Evolutionary conservation across 1,284 basidiomycete genomes (phyloP).

Genomic region (Rhodotorula mucilaginosa): DNA sequence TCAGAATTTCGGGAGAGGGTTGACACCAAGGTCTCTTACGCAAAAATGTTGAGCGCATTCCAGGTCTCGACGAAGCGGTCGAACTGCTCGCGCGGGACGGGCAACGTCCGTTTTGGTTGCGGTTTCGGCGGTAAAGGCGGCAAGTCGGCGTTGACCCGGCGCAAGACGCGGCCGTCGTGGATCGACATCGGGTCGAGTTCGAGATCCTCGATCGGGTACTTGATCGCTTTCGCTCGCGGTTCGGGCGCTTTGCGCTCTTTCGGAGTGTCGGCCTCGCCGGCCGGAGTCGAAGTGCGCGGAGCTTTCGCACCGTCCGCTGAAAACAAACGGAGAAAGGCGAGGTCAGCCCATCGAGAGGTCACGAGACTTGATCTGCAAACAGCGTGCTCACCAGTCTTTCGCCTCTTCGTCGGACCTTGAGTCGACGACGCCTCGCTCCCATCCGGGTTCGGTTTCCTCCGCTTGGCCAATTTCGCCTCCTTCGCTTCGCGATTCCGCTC

Average conservation of each 20-base stretch:
- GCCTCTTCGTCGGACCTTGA: constrained; percentile 68
- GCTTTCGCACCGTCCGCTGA: background rate
- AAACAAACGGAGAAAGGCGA: background rate
- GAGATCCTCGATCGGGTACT: constrained; percentile 60
- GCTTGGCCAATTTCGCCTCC: constrained; percentile 64
- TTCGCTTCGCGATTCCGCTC: constrained; percentile 73
- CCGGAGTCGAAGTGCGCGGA: background rate
- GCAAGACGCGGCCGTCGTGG: constrained; percentile 50
- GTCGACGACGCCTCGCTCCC: background rate
- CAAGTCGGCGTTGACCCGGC: constrained; percentile 77
- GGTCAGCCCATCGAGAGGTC: background rate
- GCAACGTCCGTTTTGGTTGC: constrained; percentile 61
- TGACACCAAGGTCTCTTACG: constrained; percentile 57
- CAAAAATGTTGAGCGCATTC: constrained; percentile 89
- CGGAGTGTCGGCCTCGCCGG: background rate
- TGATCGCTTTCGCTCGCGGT: constrained; percentile 52
- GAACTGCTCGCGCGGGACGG: constrained; percentile 66
- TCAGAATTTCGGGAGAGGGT: background rate
- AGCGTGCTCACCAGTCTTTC: constrained; percentile 60
- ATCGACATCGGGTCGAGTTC: constrained; percentile 47
- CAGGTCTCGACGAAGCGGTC: constrained; percentile 83
- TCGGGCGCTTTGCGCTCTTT: constrained; percentile 1
- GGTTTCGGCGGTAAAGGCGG: constrained; percentile 54
- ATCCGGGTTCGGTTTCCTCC: constrained; percentile 41
- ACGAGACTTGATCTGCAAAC: too few species aligned